Evolutionary conservation across 2,329 filamentous ascomycete species (phyloP).

Genomic region (Berkeleyomyces basicola): DNA sequence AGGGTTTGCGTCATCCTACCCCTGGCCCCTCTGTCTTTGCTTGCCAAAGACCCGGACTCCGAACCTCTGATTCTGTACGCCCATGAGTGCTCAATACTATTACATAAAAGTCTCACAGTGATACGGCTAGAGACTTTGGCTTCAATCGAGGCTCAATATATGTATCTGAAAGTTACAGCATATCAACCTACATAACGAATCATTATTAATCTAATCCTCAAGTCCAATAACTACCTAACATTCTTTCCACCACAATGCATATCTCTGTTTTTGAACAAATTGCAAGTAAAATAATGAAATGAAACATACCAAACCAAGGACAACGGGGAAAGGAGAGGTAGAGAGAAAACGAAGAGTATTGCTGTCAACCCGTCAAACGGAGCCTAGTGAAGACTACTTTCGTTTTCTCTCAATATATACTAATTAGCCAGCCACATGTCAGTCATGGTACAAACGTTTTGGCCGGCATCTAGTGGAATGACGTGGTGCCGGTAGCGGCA

Average conservation of each 20-base stretch:
- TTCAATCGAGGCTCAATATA: too few relatives aligned
- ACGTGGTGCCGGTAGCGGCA: constrained; percentile 32
- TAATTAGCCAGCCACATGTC: not conserved
- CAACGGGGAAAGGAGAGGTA: constrained; percentile 4
- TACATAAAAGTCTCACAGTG: too few relatives aligned
- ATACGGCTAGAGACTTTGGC: not conserved
- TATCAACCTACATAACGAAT: not conserved
- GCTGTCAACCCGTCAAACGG: not conserved
- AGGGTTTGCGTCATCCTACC: not conserved
- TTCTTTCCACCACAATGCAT: not conserved
- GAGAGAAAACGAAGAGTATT: not conserved
- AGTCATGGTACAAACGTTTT: not conserved
- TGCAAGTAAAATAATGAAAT: not conserved
- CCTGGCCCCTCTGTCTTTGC: not conserved
- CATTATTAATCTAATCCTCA: not conserved
- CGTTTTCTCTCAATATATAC: not conserved
- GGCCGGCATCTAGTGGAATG: constrained; percentile 29
- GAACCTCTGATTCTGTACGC: not conserved
- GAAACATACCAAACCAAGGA: constrained; percentile 6
- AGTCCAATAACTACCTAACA: not conserved
- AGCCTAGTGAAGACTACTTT: not conserved
- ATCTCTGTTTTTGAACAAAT: constrained; percentile 1
- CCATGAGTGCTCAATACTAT: too few relatives aligned
- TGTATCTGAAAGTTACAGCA: not conserved
- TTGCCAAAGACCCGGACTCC: not conserved